Base-by-base conservation (phyloP, 768 basidiomycete species). In the Brasilioporus rufonigricans region DNA sequence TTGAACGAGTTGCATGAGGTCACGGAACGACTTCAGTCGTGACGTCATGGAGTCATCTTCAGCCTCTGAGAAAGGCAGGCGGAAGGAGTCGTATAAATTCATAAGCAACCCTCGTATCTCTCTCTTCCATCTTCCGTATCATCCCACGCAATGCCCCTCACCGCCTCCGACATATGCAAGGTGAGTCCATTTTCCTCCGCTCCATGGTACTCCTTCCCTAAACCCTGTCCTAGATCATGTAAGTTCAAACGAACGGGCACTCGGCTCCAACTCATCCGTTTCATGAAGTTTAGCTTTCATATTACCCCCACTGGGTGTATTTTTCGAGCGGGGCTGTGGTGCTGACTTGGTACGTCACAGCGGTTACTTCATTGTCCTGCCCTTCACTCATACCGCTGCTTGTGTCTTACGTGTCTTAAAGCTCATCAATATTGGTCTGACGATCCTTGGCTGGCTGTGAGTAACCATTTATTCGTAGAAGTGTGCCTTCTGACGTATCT, bases 261-360 rank as follows among this genome's bases (percentile, higher is more conserved):
- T 44, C n/a, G n/a, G 14, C 4, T 41, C n/a, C 36, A 50, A 24
- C 58, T 70, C 56, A 70, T 29, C 26, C 1, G 14, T 45, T 46
- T 53, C 32, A 18, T 51, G 44, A 45, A 87, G 83, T 56, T 63
- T 84, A 51, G 89, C 89, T 55, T 77, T 92, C 72, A 61, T 91
- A 67, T 63, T 92, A 14, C 91, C 92, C 11, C 93, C 93, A 55
- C 67, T 96, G 3, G 92, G 87, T 52, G 93, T 96, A 24, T 93
- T 93, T 75, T 73, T 95, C 24, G 92, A 95, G 75, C 80, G 90
- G 50, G 93, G 93, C 24, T 94, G 91, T 67, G 74, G 76, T 33
- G 83, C 80, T 21, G 91, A 94, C 69, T 71, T 95, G 41, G 84
- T 89, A 64, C 48, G 85, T 80, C 38, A 49, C 55, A 13, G 27